phyloP scores from a whole-genome alignment of 345 rosid species.

The Pistacia integerrima region DNA sequence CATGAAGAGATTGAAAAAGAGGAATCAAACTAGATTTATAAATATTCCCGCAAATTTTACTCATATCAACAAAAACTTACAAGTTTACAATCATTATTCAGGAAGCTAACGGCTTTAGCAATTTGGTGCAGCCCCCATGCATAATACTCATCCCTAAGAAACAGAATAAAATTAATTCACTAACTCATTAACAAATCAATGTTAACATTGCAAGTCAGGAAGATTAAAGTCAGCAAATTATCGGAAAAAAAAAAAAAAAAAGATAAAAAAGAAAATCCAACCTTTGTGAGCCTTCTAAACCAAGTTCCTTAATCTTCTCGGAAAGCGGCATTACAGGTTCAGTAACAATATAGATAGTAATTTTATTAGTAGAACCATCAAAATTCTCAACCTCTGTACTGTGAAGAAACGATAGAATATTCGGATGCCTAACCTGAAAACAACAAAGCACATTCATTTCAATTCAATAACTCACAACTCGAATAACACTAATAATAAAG shows the following conservation, averaged over 20 bases:
- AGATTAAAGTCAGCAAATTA: neutral
- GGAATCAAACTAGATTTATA: neutral
- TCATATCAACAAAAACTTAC: conserved; percentile 44
- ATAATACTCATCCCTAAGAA: conserved; percentile 88
- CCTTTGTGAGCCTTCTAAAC: conserved; percentile 90
- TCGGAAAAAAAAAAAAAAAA: neutral
- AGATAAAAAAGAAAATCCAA: conserved; percentile 20
- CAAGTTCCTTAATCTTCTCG: conserved; percentile 95
- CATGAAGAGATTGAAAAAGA: neutral
- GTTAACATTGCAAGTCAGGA: neutral
- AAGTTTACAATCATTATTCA: conserved; percentile 97
- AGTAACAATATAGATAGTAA: conserved; percentile 89
- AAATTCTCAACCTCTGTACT: conserved; percentile 87
- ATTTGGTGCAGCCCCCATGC: conserved; percentile 93
- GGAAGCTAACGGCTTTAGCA: conserved; percentile 98
- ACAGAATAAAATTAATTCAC: conserved; percentile 9
- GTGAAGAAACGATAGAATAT: conserved; percentile 86
- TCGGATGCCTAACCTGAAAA: conserved; percentile 95
- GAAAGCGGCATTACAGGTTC: conserved; percentile 97
- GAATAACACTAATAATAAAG: neutral
- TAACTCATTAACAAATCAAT: too few relatives aligned
- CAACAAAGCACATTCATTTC: neutral
- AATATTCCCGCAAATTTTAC: neutral
- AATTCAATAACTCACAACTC: neutral
- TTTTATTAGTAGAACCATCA: conserved; percentile 70